phyloP scores from a whole-genome alignment of 1,284 basidiomycete genomes.

The Rhizopogon parksii region DNA sequence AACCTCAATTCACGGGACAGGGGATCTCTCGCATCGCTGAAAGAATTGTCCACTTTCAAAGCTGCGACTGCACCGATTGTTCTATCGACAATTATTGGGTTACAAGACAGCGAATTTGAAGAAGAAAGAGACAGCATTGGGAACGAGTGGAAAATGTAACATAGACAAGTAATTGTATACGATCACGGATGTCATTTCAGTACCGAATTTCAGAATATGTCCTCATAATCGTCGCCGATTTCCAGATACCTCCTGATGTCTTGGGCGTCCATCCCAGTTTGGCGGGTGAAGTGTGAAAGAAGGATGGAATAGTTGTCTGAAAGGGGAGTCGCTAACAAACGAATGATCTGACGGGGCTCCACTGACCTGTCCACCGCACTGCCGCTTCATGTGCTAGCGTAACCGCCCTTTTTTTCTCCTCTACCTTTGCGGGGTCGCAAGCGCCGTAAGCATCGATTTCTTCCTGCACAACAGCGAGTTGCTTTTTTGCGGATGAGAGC shows the following conservation, averaged over 20 bases:
- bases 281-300: constrained; percentile 56
- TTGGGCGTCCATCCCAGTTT: constrained; percentile 46
- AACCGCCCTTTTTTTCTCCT: constrained; percentile 64
- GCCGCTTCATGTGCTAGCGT: constrained; percentile 74
- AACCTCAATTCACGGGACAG: constrained; percentile 23
- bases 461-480: constrained; percentile 51
- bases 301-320: constrained; percentile 57
- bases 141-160: background rate
- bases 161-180: too few species aligned
- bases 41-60: background rate
- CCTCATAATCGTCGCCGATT: constrained; percentile 67
- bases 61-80: background rate
- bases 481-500: constrained; percentile 45
- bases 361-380: constrained; percentile 78
- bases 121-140: background rate
- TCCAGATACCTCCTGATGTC: constrained; percentile 61
- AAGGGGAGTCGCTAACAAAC: background rate
- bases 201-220: constrained; percentile 43
- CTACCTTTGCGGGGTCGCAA: constrained; percentile 75
- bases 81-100: background rate
- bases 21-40: background rate
- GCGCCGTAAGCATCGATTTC: constrained; percentile 75
- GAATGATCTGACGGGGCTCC: background rate
- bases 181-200: background rate
- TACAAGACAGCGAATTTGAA: background rate